A percentile compares a stretch with the other conserved stretches of the same genome.
These are phyloP conservation scores for Ustilago sp. DNA, from an alignment of 1,284 basidiomycete species.

Conservation along the genomic window DNA sequence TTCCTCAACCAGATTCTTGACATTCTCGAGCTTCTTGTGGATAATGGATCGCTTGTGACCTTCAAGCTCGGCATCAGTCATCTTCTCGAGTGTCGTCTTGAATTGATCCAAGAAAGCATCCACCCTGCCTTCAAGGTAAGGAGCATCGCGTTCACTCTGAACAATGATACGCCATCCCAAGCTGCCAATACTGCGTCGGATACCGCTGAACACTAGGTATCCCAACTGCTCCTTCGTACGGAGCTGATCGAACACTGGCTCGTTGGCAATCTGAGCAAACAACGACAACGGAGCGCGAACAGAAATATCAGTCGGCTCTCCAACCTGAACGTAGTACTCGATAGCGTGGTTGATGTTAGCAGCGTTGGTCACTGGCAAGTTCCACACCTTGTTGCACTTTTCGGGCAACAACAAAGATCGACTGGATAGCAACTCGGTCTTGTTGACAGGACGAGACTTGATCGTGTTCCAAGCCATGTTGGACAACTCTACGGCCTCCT, in stretches of 20 bases:
- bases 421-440: constrained; percentile 42
- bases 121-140: constrained; percentile 87
- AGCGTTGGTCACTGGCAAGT: constrained; percentile 80
- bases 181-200: constrained; percentile 71
- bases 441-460: constrained; percentile 72
- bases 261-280: constrained; percentile 71
- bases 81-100: constrained; percentile 71
- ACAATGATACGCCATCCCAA: constrained; percentile 87
- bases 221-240: constrained; percentile 98
- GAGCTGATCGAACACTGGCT: constrained; percentile 92
- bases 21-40: constrained; percentile 64
- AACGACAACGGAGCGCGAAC: constrained; percentile 61
- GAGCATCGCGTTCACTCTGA: constrained; percentile 86
- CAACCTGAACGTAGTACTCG: constrained; percentile 69
- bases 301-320: constrained; percentile 58
- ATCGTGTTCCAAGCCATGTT: constrained; percentile 81
- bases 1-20: constrained; percentile 67
- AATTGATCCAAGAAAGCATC: constrained; percentile 85
- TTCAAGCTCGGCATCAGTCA: constrained; percentile 62
- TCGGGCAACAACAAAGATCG: constrained; percentile 70
- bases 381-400: constrained; percentile 80
- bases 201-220: constrained; percentile 73
- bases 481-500: constrained; percentile 82
- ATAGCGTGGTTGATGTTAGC: constrained; percentile 84
- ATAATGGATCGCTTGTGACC: constrained; percentile 62